Base-by-base conservation (phyloP, 176 grass and related monocot genomes). In the Urochloa ruziziensis region DNA sequence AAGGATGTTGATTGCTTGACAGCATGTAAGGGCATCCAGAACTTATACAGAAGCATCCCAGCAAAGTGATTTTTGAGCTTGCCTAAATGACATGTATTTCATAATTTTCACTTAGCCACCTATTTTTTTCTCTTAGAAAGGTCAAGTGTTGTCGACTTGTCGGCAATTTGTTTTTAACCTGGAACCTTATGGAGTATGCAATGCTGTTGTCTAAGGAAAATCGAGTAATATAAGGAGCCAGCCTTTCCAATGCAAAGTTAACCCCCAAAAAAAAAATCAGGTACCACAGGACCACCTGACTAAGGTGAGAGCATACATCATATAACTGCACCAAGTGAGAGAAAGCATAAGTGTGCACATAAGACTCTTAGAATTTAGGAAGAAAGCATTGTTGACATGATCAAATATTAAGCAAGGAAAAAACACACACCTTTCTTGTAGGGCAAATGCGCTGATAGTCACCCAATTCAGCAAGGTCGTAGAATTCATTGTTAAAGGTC, bases 401-500 rank as follows among this genome's bases (percentile, higher is more conserved):
- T 59, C 73, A 11, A 57, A 8, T 75, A 23, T 57, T 57, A 57
- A 39, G 21, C 35, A 42, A 27, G 18, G 23, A 5, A 25, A 42
- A 59, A 18, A 4, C 17, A 3, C 37, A 5, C 29, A 62, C 37
- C 2, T 6, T 0, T 62, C 57, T 62, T 11, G 4, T 43, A 12
- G 75, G 75, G 36, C 61, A 16, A 10, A 78, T 21, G 75, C 75
- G 75, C 57, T 62, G 75, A 25, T 78, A 78, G 17, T 30, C 75
- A 39, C 37, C 7, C 37, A 39, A 39, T 39, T 7, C 37, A 39
- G 37, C 37, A 39, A 39, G 7, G 37, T 39, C 7, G 37, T 6
- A 39, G 37, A 39, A 7, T 6, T 39, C 4, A 39, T 39, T 7
- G 7, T 39, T 7, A 39, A 39, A 2, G 37, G 37, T 39, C 37